Percentiles rank a stretch among this genome's conserved stretches.
These are phyloP conservation scores for Pseudopediastrum boryanum DNA, from an alignment of 139 green algal genomes.

Conservation along the genomic window DNA sequence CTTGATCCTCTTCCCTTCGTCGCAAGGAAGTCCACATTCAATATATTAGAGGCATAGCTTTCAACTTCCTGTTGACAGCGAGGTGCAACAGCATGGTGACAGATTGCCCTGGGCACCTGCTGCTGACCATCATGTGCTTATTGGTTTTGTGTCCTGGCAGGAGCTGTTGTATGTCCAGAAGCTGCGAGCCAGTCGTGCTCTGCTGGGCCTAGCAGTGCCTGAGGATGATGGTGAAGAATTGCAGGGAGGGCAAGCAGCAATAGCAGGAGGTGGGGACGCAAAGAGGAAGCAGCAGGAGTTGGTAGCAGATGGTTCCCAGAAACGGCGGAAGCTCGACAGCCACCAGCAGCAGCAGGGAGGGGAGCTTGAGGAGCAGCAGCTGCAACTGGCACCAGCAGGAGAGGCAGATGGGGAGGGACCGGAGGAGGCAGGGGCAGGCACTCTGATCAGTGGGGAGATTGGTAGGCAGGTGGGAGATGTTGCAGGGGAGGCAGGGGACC, in stretches of 20 bases:
- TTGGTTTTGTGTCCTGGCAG: constrained; percentile 43
- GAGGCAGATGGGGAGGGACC: background rate
- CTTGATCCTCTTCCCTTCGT: no score
- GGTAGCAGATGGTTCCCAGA: background rate
- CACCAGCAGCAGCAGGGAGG: constrained; percentile 8
- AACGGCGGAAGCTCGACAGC: background rate
- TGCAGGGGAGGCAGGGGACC: no score
- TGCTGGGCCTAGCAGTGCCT: constrained; percentile 74
- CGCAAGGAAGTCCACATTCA: no score
- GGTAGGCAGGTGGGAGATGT: background rate
- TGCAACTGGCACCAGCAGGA: background rate
- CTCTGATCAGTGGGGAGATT: background rate
- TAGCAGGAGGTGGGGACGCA: background rate
- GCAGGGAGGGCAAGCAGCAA: background rate
- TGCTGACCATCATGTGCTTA: no score
- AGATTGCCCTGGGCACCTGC: no score
- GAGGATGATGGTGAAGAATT: constrained; percentile 10
- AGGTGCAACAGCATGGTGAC: no score
- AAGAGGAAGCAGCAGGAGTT: constrained; percentile 21
- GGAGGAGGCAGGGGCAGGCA: background rate
- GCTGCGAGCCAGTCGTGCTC: constrained; percentile 64
- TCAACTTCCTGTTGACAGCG: no score
- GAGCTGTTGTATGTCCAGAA: constrained; percentile 86
- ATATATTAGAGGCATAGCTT: no score
- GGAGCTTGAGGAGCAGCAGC: constrained; percentile 10